Evolutionary conservation across 306 rosid species (phyloP), one percentile per base, ranked within the genome.

Genomic region (Pachyrhizus erosus): DNA sequence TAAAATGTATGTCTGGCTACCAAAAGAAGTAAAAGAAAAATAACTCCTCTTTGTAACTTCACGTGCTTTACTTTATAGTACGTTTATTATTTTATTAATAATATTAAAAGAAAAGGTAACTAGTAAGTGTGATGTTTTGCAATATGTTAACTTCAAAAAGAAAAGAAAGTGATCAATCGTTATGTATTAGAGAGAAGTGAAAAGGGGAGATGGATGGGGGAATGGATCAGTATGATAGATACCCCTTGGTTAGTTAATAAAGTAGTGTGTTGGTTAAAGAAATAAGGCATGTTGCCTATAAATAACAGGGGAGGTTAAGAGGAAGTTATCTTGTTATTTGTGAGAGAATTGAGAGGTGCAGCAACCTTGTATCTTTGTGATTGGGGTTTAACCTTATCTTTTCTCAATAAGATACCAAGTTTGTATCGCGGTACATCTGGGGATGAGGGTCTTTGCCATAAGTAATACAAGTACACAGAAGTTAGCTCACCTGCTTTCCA

Each of bases 401-500:
- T 23, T 10, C 33, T n/a, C n/a, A n/a, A n/a, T 57, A 61, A 61
- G 69, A 62, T 17, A 29, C 21, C 68, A 27, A 5, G 39, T 61
- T 27, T 61, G 9, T 0, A 27, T 27, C 68, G 6, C 37, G 27
- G 39, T 26, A 68, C 33, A 60, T 54, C 49, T 31, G 26, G 43
- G 62, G 74, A 70, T 43, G 26, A 4, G 29, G 10, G 18, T 73
- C 61, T 70, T 49, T 11, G 67, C 52, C 20, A 69, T 54, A 45
- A 42, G 46, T 40, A 73, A 57, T 79, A 60, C 57, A 2, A 34
- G 18, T 9, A n/a, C 1, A 70, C 24, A 29, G 67, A 65, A 42
- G 21, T 18, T 75, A 18, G 43, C 83, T 85, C 78, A 96, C 97
- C 92, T 87, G 91, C 72, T 92, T 96, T n/a, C 98, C 96, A 91